Conservation (phyloP, 805 yeast genomes). For the Saturnispora saitoi region DNA sequence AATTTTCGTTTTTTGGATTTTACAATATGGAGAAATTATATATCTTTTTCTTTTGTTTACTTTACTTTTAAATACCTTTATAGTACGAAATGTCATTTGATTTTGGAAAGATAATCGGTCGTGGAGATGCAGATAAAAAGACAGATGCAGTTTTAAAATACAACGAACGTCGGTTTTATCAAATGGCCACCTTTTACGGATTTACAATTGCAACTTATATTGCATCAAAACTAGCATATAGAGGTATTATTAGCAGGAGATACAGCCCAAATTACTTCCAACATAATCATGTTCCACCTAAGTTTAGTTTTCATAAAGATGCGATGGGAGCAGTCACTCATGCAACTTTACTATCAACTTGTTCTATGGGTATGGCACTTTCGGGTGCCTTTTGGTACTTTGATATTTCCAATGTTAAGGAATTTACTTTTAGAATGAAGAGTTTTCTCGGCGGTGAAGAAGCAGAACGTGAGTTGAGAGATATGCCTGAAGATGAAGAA, state of each 20-base stretch:
- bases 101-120: constrained; percentile 26
- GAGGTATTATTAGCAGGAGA: constrained; percentile 65
- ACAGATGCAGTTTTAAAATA: constrained; percentile 38
- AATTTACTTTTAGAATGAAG: constrained; percentile 66
- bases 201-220: constrained; percentile 65
- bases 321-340: constrained; percentile 80
- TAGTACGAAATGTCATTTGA: constrained; percentile 16
- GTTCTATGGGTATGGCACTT: constrained; percentile 62
- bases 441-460: constrained; percentile 59
- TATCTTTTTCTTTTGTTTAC: neutral
- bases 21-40: neutral
- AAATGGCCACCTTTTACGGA: constrained; percentile 63
- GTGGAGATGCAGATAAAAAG: constrained; percentile 20
- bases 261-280: constrained; percentile 71
- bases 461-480: constrained; percentile 38
- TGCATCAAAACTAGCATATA: constrained; percentile 65
- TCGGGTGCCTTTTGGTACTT: constrained; percentile 74
- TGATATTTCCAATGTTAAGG: constrained; percentile 61
- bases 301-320: constrained; percentile 71
- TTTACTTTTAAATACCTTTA: neutral
- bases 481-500: constrained; percentile 50
- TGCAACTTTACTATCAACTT: constrained; percentile 67
- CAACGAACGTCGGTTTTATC: constrained; percentile 54
- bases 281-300: constrained; percentile 80
- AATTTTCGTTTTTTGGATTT: neutral